Base-by-base conservation (phyloP, 768 basidiomycete genomes). In the Pulveroboletus frians region DNA sequence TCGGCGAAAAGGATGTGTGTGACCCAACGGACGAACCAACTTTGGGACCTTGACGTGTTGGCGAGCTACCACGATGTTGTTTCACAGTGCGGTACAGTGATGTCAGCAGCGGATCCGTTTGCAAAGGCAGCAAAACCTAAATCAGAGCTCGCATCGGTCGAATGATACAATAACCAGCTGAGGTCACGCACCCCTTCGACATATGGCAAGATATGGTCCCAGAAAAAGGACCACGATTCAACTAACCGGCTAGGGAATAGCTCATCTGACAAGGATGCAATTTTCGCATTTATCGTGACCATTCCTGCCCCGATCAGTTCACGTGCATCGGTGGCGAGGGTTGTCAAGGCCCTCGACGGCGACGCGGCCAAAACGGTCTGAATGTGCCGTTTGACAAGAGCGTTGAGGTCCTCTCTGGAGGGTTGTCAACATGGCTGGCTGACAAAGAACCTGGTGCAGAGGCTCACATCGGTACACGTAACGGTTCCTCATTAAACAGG, bases 151-250 rank as follows among this genome's bases (percentile, higher is more conserved):
- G 17, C 17, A 14, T 44, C 21, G 26, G 15, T n/a, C 13, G 30
- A 26, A 9, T 21, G 42, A 46, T 35, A 30, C 15, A 11, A 41
- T 29, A 6, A 39, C 9, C 10, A n/a, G 27, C 1, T 11, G 18
- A 43, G 35, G 3, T 15, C 18, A 75, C 83, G 62, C 58, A 92
- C 89, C 47, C 88, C 90, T 76, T 92, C 90, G 30, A 92, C 73
- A 62, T 92, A 93, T 8, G 90, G 86, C 7, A 93, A 71, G 23
- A 92, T 83, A 52, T 88, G 83, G 57, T 87, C 87, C 86, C 89
- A 95, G 69, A 96, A 96, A 73, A 95, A 94, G 13, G 77, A 80
- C 92, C 93, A 97, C 15, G 88, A 76, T 57, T 94, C 92, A 2
- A 92, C 88, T 15, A 95, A 76, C 26, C 90, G 76, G 5, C 73